A percentile compares a stretch with the other conserved stretches of the same genome.
These are phyloP conservation scores for Fagopyrum tataricum DNA, from an alignment of 148 eudicot species.

Conservation along the genomic window DNA sequence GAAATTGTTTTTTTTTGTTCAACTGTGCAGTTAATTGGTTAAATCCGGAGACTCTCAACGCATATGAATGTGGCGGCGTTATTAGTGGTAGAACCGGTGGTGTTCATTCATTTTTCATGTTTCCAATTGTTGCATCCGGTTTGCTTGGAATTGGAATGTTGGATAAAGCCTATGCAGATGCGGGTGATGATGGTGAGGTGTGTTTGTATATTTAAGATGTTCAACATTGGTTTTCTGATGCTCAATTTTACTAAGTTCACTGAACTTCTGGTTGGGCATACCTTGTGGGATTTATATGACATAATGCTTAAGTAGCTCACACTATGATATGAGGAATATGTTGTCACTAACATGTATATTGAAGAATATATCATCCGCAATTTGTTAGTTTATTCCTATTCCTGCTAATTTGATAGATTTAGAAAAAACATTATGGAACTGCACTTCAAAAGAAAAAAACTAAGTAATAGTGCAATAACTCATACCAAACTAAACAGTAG, in stretches of 20 bases:
- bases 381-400: background rate
- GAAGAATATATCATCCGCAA: background rate
- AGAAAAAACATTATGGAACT: background rate
- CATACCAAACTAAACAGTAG: too few species aligned
- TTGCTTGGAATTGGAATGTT: slow-evolving; percentile 56
- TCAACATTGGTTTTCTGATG: background rate
- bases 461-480: too few species aligned
- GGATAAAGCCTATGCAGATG: slow-evolving; percentile 67
- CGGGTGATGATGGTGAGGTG: slow-evolving; percentile 70
- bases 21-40: slow-evolving; percentile 2
- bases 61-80: background rate
- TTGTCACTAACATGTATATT: background rate
- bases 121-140: slow-evolving; percentile 54
- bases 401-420: background rate
- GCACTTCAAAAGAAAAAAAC: too few species aligned
- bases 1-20: background rate
- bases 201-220: slow-evolving; percentile 9
- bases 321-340: background rate
- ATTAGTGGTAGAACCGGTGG: background rate
- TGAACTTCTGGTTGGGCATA: background rate
- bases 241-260: background rate
- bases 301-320: background rate
- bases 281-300: background rate
- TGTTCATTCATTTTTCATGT: background rate
- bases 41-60: background rate